A percentile compares a stretch with the other conserved stretches of the same genome.
phyloP scores from a whole-genome alignment of 1,284 basidiomycete genomes.

The Puccinia triticina region DNA sequence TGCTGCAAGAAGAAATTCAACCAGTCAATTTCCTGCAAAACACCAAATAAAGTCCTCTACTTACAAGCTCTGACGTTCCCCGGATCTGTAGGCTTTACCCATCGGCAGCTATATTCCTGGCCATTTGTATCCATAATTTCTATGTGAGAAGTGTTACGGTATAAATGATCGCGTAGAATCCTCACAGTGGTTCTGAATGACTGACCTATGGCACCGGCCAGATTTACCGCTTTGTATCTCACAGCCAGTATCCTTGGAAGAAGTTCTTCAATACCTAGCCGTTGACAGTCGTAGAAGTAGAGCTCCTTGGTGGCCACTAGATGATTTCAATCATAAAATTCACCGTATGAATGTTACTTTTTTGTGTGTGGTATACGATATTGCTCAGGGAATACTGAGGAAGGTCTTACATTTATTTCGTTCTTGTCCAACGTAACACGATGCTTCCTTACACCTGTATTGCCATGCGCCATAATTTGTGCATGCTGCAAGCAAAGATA shows the following conservation, averaged over 20 bases:
- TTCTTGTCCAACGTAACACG: slow-evolving; percentile 19
- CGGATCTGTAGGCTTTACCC: slow-evolving; percentile 4
- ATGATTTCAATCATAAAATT: neutral
- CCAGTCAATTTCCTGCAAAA: neutral
- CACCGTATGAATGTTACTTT: neutral
- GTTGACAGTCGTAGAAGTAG: slow-evolving; percentile 19
- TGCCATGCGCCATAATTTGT: slow-evolving; percentile 24
- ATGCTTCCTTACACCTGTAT: slow-evolving; percentile 3
- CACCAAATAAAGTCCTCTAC: neutral
- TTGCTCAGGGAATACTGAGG: neutral
- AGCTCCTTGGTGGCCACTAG: slow-evolving; percentile 12
- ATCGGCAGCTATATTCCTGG: slow-evolving; percentile 27
- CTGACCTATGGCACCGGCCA: slow-evolving; percentile 11
- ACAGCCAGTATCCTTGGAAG: slow-evolving; percentile 32
- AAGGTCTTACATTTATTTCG: neutral
- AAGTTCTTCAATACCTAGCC: slow-evolving; percentile 28
- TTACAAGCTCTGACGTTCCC: slow-evolving; percentile 30
- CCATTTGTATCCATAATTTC: slow-evolving; percentile 32
- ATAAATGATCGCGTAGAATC: neutral
- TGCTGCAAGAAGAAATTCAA: neutral
- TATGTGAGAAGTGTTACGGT: neutral
- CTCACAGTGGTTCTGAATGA: neutral
- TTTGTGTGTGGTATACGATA: neutral
- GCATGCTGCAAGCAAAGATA: slow-evolving; percentile 6
- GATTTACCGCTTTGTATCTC: slow-evolving; percentile 26